Evolutionary conservation across 2,329 filamentous ascomycete genomes (phyloP), one percentile per base, ranked within the genome.

Genomic region (Lasiodiplodia citricola): DNA sequence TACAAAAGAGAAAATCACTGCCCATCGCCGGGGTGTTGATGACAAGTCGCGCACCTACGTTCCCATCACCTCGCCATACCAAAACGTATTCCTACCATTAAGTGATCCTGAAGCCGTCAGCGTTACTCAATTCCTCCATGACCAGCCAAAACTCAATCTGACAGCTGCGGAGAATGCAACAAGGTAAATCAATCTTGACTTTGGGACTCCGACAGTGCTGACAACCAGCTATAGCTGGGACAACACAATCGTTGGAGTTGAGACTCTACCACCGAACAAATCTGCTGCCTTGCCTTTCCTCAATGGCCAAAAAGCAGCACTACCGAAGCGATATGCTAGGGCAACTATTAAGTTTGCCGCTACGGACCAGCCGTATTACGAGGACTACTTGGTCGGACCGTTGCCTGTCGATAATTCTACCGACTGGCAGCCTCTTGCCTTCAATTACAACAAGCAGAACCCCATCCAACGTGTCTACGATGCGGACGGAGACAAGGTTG

Each of bases 301-400:
- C n/a, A 47, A 58, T 13, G 41, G n/a, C n/a, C 8, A 21, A 8
- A 47, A 18, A 18, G 21, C 44, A 47, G 18, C 44, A 11, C 18
- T n/a, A 1, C 44, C 44, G 3, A 47, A 47, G 44, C 44, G 44
- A 21, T 47, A 21, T 21, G 44, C 44, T 2, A n/a, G n/a, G 3
- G 44, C 44, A 10, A 47, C 44, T 7, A n/a, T 47, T 6, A 47
- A 47, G 3, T 21, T 21, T 14, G 44, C 18, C 7, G 52, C 64
- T n/a, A 60, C 47, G 18, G 44, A 56, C 10, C 70, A 80, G 10
- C 75, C 83, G 0, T 78, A 79, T 68, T 75, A 77, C 58, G 75
- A 79, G 56, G 80, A 87, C 68, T 83, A 85, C 70, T 74, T 83
- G 56, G 81, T 87, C 18, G 85, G 85, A 0, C 85, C 85, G 18